Base-by-base conservation (phyloP, 2,329 filamentous ascomycete genomes). In the Botrytis squamosa region DNA sequence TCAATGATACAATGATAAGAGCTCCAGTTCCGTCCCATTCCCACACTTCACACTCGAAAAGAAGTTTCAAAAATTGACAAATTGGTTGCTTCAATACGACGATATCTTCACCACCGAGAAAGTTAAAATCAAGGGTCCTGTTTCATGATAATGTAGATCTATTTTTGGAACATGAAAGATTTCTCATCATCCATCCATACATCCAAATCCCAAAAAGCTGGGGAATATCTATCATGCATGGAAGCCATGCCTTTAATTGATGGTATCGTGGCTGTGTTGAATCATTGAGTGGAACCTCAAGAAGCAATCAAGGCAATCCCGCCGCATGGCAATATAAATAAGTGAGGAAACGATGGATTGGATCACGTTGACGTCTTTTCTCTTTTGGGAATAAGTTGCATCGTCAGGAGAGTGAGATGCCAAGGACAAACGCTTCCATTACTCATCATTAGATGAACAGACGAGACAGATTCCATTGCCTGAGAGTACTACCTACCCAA, bases 251-350 rank as follows among this genome's bases (percentile, higher is more conserved):
- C 22, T 29, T 49, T n/a, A n/a, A 12, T n/a, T n/a, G 36, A n/a
- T 40, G 33, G 29, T 49, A n/a, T 52, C 49, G 64, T 67, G 64
- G 64, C 64, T 38, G 64, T 67, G 64, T 38, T 38, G 33, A 8
- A 38, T 12, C 42, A 65, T 20, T 33, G 14, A 38, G 64, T 52
- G 64, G 64, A 67, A 38, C 64, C 42, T n/a, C 14, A 18, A 49
- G 42, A 9, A 49, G 33, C 42, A 16, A 22, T 25, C 49, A 29
- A 9, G 38, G 33, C 42, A 16, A 22, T 25, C 49, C 44, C 44
- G 64, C 14, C 10, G 25, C 38, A 8, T 18, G 25, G 25, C 25
- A 25, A n/a, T 62, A 38, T n/a, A 40, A 18, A 36, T n/a, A 25
- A 25, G 33, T 62, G 36, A 25, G 20, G 36, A 38, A 40, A 20